Conservation (phyloP, 164 flowering plant genomes). For the Vitis labrusca region DNA sequence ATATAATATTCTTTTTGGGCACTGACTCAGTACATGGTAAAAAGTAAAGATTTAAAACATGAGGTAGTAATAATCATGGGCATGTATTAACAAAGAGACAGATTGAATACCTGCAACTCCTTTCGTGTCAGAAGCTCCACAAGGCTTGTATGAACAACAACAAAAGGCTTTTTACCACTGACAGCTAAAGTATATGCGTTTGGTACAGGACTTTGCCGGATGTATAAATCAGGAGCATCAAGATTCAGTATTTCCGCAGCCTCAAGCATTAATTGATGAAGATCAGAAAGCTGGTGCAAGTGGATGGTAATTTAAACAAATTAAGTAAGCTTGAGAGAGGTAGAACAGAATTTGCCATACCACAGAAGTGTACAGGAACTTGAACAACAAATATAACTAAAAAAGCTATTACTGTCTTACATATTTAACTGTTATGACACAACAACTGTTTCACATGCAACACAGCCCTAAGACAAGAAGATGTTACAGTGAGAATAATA, state of each 20-base stretch:
- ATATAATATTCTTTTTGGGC: neutral
- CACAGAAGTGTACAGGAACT: too few relatives aligned
- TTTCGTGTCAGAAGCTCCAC: constrained; percentile 87
- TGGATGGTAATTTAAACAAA: neutral
- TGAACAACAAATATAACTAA: too few relatives aligned
- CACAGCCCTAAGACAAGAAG: too few relatives aligned
- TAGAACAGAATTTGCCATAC: neutral
- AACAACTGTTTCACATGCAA: too few relatives aligned
- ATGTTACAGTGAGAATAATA: too few relatives aligned
- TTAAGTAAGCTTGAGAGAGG: neutral
- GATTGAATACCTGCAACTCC: constrained; percentile 74
- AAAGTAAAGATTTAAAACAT: neutral
- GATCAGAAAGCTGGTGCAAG: constrained; percentile 70
- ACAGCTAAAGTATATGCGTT: constrained; percentile 94
- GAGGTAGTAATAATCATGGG: constrained; percentile 5
- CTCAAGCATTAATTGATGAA: constrained; percentile 73
- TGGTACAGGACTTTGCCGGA: constrained; percentile 94
- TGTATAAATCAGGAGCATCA: constrained; percentile 85
- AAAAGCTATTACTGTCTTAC: too few relatives aligned
- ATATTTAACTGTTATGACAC: too few relatives aligned
- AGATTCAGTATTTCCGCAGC: constrained; percentile 70
- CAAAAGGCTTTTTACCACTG: constrained; percentile 91
- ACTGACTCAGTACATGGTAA: too few relatives aligned
- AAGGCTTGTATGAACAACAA: constrained; percentile 92
- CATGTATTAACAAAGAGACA: constrained; percentile 7